Percentiles rank a stretch among this genome's conserved stretches.
Conservation (phyloP, 2,329 filamentous ascomycete species). For the Magnaporthiopsis incrustans region DNA sequence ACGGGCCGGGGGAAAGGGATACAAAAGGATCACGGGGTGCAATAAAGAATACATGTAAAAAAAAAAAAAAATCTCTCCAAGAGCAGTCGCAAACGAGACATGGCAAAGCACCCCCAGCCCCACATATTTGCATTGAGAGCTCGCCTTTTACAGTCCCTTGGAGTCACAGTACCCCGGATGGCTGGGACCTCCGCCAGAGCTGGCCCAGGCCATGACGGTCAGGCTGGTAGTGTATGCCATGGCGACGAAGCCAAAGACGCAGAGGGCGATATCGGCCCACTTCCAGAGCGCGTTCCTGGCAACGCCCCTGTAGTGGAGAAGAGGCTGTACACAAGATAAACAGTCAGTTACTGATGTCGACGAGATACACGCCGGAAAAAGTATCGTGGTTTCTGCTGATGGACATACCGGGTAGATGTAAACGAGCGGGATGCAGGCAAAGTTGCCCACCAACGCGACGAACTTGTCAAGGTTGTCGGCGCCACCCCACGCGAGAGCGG, state of each 20-base stretch:
- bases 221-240: conserved; percentile 89
- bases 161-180: conserved; percentile 48
- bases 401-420: conserved; percentile 91
- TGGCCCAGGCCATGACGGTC: conserved; percentile 81
- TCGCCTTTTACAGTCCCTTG: conserved; percentile 8
- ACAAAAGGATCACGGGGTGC: not conserved
- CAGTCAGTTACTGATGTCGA: not conserved
- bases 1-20: not conserved
- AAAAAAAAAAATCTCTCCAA: not conserved
- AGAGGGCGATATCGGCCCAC: conserved; percentile 64
- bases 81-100: not conserved
- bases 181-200: conserved; percentile 34
- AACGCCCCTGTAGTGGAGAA: conserved; percentile 80
- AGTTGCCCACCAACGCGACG: conserved; percentile 90
- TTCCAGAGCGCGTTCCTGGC: conserved; percentile 62
- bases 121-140: not conserved
- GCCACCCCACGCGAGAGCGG: conserved; percentile 82
- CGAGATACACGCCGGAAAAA: conserved; percentile 2
- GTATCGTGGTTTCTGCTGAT: not conserved
- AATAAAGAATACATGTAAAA: not conserved
- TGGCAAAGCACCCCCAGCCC: not conserved
- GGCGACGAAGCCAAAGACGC: conserved; percentile 73
- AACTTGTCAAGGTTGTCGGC: conserved; percentile 96
- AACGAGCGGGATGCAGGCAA: conserved; percentile 93
- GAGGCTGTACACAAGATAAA: conserved; percentile 51